Conservation (phyloP, 371 early-diverging fungal species). For the Mucor irregularis region DNA sequence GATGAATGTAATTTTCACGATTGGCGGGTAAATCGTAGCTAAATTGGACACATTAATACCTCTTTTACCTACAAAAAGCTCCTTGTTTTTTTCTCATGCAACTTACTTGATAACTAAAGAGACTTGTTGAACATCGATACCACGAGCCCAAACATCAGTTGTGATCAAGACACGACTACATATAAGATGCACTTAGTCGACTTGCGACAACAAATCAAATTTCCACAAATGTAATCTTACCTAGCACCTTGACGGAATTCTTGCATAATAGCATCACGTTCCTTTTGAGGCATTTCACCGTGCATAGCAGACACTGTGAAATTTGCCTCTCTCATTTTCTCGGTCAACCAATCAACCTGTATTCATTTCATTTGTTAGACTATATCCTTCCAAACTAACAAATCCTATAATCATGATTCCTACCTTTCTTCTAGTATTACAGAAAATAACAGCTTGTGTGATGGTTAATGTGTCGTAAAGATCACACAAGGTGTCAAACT, state of each 20-base stretch:
- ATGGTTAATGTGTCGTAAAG: slow-evolving; percentile 95
- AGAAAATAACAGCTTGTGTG: slow-evolving; percentile 99
- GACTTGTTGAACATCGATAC: slow-evolving; percentile 98
- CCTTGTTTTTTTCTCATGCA: neutral
- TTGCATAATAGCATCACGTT: slow-evolving; percentile 90
- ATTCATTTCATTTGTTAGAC: neutral
- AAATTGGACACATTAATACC: neutral
- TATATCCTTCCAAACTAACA: too few species aligned
- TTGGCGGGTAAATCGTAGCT: slow-evolving; percentile 91
- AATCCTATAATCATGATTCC: neutral
- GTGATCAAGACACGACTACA: slow-evolving; percentile 90
- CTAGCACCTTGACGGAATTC: slow-evolving; percentile 87
- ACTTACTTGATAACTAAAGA: slow-evolving; percentile 79
- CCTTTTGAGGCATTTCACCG: slow-evolving; percentile 96
- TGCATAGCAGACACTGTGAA: slow-evolving; percentile 99
- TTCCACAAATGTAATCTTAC: slow-evolving; percentile 36
- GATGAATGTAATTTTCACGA: slow-evolving; percentile 94
- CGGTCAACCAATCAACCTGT: slow-evolving; percentile 94
- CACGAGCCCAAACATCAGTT: slow-evolving; percentile 96
- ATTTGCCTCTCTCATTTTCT: slow-evolving; percentile 89
- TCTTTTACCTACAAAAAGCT: too few species aligned
- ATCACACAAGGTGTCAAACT: slow-evolving; percentile 95
- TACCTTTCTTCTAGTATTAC: slow-evolving; percentile 97
- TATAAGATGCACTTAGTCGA: neutral
- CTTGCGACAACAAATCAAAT: neutral